Conservation (phyloP, 169 alveolate genomes). For the Babesia ovata region DNA sequence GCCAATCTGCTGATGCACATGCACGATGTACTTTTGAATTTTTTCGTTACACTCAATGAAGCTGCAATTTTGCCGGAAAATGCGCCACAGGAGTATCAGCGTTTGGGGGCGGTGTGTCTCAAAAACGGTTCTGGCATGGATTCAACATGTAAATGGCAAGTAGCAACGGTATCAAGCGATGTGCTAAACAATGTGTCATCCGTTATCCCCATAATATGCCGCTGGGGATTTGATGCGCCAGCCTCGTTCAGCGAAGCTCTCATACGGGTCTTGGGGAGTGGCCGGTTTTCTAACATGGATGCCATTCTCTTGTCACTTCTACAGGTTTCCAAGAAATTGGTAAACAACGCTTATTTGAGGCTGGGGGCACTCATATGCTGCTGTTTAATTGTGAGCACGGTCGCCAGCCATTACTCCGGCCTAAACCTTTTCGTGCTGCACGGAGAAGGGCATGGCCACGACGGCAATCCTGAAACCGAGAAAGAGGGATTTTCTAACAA, state of each 20-base stretch:
- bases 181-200: neutral
- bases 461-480: neutral
- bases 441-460: neutral
- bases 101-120: constrained; percentile 15
- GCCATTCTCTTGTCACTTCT: constrained; percentile 15
- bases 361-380: constrained; percentile 33
- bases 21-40: constrained; percentile 2
- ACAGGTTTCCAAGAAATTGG: constrained; percentile 17
- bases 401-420: constrained; percentile 3
- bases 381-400: constrained; percentile 1
- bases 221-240: constrained; percentile 46
- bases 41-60: constrained; percentile 15
- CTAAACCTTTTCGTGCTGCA: constrained; percentile 1
- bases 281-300: constrained; percentile 12
- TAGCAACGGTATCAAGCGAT: neutral
- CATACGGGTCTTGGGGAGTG: constrained; percentile 12
- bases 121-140: neutral
- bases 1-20: neutral
- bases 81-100: constrained; percentile 11
- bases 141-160: neutral
- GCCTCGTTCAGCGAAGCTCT: constrained; percentile 24
- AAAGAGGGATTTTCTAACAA: neutral
- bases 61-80: constrained; percentile 4
- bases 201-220: constrained; percentile 13
- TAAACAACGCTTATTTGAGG: constrained; percentile 36